Evolutionary conservation across 306 rosid genomes (phyloP).

Genomic region (Parietaria judaica): DNA sequence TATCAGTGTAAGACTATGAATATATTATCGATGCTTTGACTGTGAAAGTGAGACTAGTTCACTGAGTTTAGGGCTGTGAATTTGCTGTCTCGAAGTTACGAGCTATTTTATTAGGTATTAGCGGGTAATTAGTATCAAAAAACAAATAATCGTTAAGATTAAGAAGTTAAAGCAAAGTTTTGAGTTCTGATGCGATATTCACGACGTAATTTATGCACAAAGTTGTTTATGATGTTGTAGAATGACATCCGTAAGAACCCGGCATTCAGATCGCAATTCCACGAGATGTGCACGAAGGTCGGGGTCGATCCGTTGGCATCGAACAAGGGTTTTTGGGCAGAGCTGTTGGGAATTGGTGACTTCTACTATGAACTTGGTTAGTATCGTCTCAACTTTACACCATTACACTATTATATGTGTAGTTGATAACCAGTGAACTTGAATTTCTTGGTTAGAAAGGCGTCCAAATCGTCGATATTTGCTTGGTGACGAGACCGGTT

Average conservation of each 20-base stretch:
- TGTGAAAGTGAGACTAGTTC: too few species aligned
- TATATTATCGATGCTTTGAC: too few species aligned
- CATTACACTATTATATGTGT: neutral
- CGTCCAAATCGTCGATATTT: constrained; percentile 89
- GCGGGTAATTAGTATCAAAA: too few species aligned
- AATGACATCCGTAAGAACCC: constrained; percentile 96
- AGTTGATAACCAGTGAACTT: neutral
- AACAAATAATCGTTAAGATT: too few species aligned
- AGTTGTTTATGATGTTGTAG: constrained; percentile 25
- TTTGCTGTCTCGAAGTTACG: too few species aligned
- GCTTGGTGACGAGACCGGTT: constrained; percentile 82
- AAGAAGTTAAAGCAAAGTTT: too few species aligned
- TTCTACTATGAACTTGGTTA: constrained; percentile 93
- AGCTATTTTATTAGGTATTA: too few species aligned
- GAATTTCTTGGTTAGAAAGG: constrained; percentile 62
- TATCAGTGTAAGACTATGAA: too few species aligned
- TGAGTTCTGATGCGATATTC: too few species aligned
- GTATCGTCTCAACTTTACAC: constrained; percentile 26
- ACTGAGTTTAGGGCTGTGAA: too few species aligned
- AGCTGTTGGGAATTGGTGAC: constrained; percentile 92
- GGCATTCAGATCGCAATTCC: constrained; percentile 93
- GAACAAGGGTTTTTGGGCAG: constrained; percentile 97
- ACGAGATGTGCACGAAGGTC: constrained; percentile 93
- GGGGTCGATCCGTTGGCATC: constrained; percentile 98
- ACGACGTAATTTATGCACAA: too few species aligned